Base-by-base conservation (phyloP, 331 rosid species). In the Cydonia oblonga region DNA sequence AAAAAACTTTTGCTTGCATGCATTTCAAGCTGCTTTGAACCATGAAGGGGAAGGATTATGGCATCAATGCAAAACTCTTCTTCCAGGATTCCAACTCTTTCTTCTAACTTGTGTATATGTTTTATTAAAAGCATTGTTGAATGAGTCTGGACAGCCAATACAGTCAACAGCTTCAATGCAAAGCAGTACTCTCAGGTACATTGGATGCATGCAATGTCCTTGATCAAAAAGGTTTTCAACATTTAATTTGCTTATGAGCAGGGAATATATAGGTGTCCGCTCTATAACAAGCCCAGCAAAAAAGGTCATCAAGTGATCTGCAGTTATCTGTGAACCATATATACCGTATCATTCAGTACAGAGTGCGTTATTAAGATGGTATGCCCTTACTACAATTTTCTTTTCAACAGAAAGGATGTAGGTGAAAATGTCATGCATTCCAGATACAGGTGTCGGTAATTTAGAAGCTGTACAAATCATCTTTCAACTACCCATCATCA, bases 401-500 rank as follows among this genome's bases (percentile, higher is more conserved):
- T 38, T 24, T 59, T 40, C 18, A 5, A 35, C 1, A 38, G 19
- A 71, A 57, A 35, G 2, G 13, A 24, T 71, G 58, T 28, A 9
- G 29, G 70, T 30, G 23, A 33, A 20, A 68, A 49, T 1, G 44
- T 38, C 44, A 38, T 10, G 12, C 24, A 54, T 71, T 22, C 53
- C 62, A 56, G 33, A 25, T 20, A 10, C 3, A 1, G 23, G 3
- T n/a, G 38, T 63, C 51, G 38, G 62, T 35, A 73, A 23, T 9
- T 49, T 52, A 15, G 3, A 46, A 20, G 44, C 7, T 49, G 20
- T 6, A 49, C 9, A 15, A 16, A 53, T 13, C 28, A 71, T 4
- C 40, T 66, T 58, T 53, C 77, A 78, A 70, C 68, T 59, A 74
- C 62, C 73, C 82, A 69, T 76, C 87, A 71, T 35, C 87, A 70